A percentile compares a stretch with the other conserved stretches of the same genome.
Evolutionary conservation across 768 basidiomycete genomes (phyloP).

Genomic region (Sporobolomyces roseus): DNA sequence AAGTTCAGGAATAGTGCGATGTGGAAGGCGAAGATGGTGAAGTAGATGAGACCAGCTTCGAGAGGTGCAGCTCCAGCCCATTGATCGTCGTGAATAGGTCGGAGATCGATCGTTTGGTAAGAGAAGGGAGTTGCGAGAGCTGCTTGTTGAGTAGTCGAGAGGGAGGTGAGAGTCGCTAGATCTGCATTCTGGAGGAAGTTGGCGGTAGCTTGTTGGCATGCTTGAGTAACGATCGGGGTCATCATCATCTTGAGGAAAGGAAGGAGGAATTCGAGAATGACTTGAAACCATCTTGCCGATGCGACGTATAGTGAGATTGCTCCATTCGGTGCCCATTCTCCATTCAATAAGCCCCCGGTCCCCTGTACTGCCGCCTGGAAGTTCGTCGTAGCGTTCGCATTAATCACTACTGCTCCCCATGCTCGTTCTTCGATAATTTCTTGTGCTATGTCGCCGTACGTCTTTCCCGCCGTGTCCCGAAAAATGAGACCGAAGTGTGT

Average conservation of each 20-base stretch:
- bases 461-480: constrained; percentile 6
- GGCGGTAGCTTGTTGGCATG: constrained; percentile 41
- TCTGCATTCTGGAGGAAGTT: constrained; percentile 43
- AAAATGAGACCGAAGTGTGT: constrained; percentile 11
- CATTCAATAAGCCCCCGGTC: constrained; percentile 12
- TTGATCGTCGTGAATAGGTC: constrained; percentile 41
- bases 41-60: constrained; percentile 47
- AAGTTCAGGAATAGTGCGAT: constrained; percentile 39
- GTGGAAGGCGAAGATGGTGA: constrained; percentile 48
- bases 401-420: constrained; percentile 32
- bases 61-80: constrained; percentile 48
- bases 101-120: constrained; percentile 44
- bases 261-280: constrained; percentile 46
- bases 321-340: constrained; percentile 8
- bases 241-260: constrained; percentile 42
- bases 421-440: constrained; percentile 28
- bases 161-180: constrained; percentile 35
- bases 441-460: constrained; percentile 7
- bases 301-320: constrained; percentile 13
- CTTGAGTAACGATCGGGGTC: constrained; percentile 37
- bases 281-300: constrained; percentile 26
- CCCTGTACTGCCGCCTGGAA: constrained; percentile 16
- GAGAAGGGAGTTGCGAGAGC: constrained; percentile 47
- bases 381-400: constrained; percentile 30
- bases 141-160: constrained; percentile 44